Percentiles rank a stretch among this genome's conserved stretches.
phyloP scores from a whole-genome alignment of 1,284 basidiomycete genomes.

The Papiliotrema fonsecae region DNA sequence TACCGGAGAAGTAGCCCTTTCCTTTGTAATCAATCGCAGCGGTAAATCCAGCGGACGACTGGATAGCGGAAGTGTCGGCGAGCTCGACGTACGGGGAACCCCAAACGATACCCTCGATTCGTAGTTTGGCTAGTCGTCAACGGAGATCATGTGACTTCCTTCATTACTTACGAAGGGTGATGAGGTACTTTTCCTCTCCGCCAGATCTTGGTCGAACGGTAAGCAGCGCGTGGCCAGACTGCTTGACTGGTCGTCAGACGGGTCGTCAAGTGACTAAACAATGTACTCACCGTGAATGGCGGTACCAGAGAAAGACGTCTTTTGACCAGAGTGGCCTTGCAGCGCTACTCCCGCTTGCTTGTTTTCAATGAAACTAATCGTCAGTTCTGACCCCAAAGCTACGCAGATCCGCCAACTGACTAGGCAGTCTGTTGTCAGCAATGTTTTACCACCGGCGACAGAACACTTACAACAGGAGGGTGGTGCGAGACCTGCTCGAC shows the following conservation, averaged over 20 bases:
- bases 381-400: neutral
- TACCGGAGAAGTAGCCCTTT: constrained; percentile 91
- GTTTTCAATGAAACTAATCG: constrained; percentile 67
- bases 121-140: constrained; percentile 55
- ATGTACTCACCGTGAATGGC: constrained; percentile 66
- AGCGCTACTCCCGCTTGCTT: constrained; percentile 70
- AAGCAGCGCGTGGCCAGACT: constrained; percentile 88
- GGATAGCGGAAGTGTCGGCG: constrained; percentile 75
- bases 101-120: constrained; percentile 56
- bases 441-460: neutral
- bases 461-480: constrained; percentile 63
- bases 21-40: constrained; percentile 85
- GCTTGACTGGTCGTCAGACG: constrained; percentile 60
- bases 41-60: constrained; percentile 68
- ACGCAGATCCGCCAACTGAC: neutral
- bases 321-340: constrained; percentile 90
- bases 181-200: constrained; percentile 73
- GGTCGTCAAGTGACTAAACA: neutral
- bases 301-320: constrained; percentile 66
- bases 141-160: constrained; percentile 9
- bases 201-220: constrained; percentile 59
- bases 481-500: constrained; percentile 99
- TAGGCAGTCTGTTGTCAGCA: constrained; percentile 24
- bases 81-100: constrained; percentile 67
- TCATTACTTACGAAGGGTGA: constrained; percentile 65